Percentiles rank a stretch among this genome's conserved stretches.
Conservation (phyloP, 495 filamentous ascomycete species). For the Lasiosphaeria miniovina region DNA sequence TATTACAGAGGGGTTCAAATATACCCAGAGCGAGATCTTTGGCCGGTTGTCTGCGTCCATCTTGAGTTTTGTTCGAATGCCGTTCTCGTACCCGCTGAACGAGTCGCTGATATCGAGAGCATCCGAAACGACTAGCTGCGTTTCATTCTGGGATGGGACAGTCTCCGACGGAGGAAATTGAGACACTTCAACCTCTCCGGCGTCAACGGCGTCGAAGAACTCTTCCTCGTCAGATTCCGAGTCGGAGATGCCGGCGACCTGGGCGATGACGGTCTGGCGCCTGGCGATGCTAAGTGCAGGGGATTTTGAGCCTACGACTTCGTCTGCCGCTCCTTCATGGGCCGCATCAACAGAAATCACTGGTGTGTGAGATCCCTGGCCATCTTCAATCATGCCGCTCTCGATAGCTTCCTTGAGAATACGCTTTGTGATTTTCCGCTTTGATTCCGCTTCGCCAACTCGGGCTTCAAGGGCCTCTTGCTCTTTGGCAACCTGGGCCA, state of each 20-base stretch:
- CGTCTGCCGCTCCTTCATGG: constrained; percentile 33
- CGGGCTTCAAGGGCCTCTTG: constrained; percentile 85
- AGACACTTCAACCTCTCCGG: constrained; percentile 81
- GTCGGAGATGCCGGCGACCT: constrained; percentile 66
- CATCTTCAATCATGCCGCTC: constrained; percentile 46
- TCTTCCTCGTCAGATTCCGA: constrained; percentile 85
- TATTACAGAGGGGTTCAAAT: constrained; percentile 24
- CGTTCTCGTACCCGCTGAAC: constrained; percentile 88
- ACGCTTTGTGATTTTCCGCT: constrained; percentile 82
- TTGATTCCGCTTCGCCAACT: constrained; percentile 86
- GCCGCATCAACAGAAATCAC: constrained; percentile 33
- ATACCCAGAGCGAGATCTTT: constrained; percentile 93
- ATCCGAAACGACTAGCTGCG: constrained; percentile 41
- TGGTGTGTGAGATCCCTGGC: constrained; percentile 36
- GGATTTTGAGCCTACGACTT: constrained; percentile 38
- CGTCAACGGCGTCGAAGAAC: constrained; percentile 96
- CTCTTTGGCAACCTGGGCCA: constrained; percentile 88
- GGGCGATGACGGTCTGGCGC: constrained; percentile 56
- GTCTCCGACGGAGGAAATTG: constrained; percentile 48
- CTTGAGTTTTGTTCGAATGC: constrained; percentile 70
- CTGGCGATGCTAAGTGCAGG: constrained; percentile 44
- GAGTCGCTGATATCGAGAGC: constrained; percentile 66
- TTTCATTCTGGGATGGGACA: constrained; percentile 37
- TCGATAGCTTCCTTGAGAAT: constrained; percentile 85
- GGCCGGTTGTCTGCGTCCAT: constrained; percentile 91